Percentiles rank a stretch among this genome's conserved stretches.
Conservation (phyloP, 169 alveolate genomes). For the Plasmodium billcollinsi region DNA sequence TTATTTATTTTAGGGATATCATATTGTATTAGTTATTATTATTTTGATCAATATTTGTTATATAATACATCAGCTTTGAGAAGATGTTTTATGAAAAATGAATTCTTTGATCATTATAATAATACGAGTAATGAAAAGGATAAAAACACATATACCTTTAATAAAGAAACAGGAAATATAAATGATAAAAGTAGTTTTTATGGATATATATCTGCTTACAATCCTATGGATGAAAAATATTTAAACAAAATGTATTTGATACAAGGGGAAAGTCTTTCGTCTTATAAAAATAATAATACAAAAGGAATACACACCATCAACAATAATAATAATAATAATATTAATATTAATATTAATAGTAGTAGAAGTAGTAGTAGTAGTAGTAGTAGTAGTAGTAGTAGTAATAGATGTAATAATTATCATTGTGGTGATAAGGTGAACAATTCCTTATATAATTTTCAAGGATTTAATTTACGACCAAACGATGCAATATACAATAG, state of each 20-base stretch:
- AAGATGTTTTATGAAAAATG: slow-evolving; percentile 1
- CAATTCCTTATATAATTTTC: no score
- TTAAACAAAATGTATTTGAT: no score
- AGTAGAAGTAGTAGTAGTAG: no score
- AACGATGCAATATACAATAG: background rate
- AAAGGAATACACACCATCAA: background rate
- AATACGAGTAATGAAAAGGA: background rate
- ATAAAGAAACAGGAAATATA: no score
- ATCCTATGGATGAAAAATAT: no score
- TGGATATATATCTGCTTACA: no score
- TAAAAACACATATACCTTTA: background rate
- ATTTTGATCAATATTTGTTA: slow-evolving; percentile 36
- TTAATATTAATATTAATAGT: no score
- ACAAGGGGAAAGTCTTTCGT: background rate
- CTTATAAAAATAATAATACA: background rate
- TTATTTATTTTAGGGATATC: slow-evolving; percentile 54
- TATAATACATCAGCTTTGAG: slow-evolving; percentile 36
- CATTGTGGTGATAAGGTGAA: background rate
- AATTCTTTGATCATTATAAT: background rate
- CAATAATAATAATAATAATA: no score
- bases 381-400: no score
- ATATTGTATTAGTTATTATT: slow-evolving; percentile 53
- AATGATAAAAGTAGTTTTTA: no score
- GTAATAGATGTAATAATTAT: no score
- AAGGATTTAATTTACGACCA: no score